Evolutionary conservation across 768 basidiomycete species (phyloP), one percentile per base, ranked within the genome.

Genomic region (Xanthoconium stramineum): DNA sequence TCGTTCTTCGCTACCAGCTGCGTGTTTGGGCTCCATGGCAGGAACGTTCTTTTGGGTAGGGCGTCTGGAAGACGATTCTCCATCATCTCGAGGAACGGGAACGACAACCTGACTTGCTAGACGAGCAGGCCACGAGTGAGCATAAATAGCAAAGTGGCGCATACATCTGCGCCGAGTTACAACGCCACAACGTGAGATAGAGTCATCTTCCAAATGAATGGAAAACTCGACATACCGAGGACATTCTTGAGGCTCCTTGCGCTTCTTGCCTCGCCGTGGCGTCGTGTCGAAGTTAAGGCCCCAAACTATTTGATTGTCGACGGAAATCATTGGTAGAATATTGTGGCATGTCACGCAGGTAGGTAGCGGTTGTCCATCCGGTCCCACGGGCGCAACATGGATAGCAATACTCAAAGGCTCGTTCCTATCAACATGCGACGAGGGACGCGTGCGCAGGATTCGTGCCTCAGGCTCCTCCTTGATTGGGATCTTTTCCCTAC

Each of bases 141-240:
- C 79, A 70, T 91, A 92, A 55, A 92, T 92, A 12, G 86, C 89
- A 62, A 77, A 81, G 69, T 92, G 90, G 19, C 90, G 86, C 71
- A 91, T 78, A 68, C 90, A 92, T 56, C 89, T 91, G 64, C 46
- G 43, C 42, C 61, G 49, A 60, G 47, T 55, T 40, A 52, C 54
- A 62, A 52, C 46, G 55, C 51, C 40, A 47, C 48, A 61, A 49
- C 36, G 55, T 62, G 51, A 58, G 56, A 61, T 48, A 58, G 20
- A 46, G 39, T 49, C 57, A 6, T 39, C 30, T 54, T 43, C 46
- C 20, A 61, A 58, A 56, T 35, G 50, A 73, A 80, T 38, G 45
- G 48, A 43, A 59, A 64, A 30, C 19, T 57, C 40, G 59, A 66
- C 66, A 47, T 68, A 92, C 89, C 90, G 78, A 53, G 88, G 88